Percentiles rank a stretch among this genome's conserved stretches.
phyloP scores from a whole-genome alignment of 129 eudicot genomes.

The Tagetes patula region DNA sequence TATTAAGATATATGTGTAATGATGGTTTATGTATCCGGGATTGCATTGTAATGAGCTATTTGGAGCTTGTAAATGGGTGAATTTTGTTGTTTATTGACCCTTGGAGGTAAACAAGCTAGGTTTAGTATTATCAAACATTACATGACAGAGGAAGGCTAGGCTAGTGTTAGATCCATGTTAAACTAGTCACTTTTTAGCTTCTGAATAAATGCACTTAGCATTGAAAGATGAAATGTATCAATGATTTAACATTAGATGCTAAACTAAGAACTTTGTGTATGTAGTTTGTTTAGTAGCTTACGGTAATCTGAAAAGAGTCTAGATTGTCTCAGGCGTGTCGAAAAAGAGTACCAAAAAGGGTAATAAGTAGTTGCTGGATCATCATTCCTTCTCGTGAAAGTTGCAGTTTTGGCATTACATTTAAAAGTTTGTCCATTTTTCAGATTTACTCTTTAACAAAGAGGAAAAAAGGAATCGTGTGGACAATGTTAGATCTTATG shows the following conservation, averaged over 20 bases:
- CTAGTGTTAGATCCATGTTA: slow-evolving; percentile 18
- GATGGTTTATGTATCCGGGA: too few species aligned
- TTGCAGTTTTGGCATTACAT: slow-evolving; percentile 5
- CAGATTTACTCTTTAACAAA: neutral
- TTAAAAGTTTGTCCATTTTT: neutral
- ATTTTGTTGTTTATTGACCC: too few species aligned
- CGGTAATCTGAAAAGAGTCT: neutral
- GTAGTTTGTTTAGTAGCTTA: neutral
- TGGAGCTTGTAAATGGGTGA: too few species aligned
- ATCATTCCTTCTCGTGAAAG: neutral
- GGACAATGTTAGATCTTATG: neutral
- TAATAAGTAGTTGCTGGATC: neutral
- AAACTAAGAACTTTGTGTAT: neutral
- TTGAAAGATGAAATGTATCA: neutral
- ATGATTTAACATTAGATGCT: neutral
- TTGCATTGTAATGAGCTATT: neutral
- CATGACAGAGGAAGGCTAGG: slow-evolving; percentile 5
- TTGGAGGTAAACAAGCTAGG: neutral
- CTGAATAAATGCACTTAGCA: neutral
- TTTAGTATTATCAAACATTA: neutral
- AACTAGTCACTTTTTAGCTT: neutral
- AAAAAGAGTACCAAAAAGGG: neutral
- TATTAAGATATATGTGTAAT: neutral
- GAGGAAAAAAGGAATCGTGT: slow-evolving; percentile 5
- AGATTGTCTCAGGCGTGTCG: neutral